Evolutionary conservation across 805 yeast genomes (phyloP).

Genomic region (Saturnispora diversa): DNA sequence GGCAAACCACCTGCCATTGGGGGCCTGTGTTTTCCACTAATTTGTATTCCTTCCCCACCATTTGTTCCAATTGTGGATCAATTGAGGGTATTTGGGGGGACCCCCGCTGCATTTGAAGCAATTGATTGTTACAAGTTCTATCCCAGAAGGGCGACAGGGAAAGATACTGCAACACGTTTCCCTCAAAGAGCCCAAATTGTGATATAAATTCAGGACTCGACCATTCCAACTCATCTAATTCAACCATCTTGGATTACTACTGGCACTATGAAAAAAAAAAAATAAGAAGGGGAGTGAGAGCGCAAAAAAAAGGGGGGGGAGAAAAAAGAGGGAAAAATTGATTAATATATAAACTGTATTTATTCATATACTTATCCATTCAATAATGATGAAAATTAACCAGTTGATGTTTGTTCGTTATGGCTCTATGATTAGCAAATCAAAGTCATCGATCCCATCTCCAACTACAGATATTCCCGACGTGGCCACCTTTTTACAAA

Average conservation of each 20-base stretch:
- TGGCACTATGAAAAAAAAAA: background rate
- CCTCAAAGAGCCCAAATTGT: conserved; percentile 75
- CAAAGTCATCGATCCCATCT: conserved; percentile 30
- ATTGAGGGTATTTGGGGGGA: conserved; percentile 43
- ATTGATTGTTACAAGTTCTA: conserved; percentile 89
- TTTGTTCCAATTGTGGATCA: conserved; percentile 51
- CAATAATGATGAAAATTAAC: too few species aligned
- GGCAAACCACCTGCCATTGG: background rate
- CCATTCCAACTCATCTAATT: conserved; percentile 90
- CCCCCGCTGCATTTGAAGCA: conserved; percentile 90
- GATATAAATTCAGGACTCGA: conserved; percentile 97
- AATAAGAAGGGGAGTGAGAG: background rate
- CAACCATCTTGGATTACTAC: conserved; percentile 19
- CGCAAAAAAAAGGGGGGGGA: background rate
- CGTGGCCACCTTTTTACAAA: conserved; percentile 61
- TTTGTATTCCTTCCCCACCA: conserved; percentile 83
- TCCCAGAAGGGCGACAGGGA: conserved; percentile 93
- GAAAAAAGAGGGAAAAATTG: too few species aligned
- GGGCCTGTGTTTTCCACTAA: conserved; percentile 28
- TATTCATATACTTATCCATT: too few species aligned
- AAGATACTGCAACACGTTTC: conserved; percentile 87
- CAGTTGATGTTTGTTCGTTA: too few species aligned
- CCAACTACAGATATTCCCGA: conserved; percentile 56
- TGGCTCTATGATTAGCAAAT: too few species aligned
- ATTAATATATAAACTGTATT: too few species aligned